Evolutionary conservation across 176 grass and related monocot genomes (phyloP), one percentile per base, ranked within the genome.

Genomic region (Oryza glaberrima): DNA sequence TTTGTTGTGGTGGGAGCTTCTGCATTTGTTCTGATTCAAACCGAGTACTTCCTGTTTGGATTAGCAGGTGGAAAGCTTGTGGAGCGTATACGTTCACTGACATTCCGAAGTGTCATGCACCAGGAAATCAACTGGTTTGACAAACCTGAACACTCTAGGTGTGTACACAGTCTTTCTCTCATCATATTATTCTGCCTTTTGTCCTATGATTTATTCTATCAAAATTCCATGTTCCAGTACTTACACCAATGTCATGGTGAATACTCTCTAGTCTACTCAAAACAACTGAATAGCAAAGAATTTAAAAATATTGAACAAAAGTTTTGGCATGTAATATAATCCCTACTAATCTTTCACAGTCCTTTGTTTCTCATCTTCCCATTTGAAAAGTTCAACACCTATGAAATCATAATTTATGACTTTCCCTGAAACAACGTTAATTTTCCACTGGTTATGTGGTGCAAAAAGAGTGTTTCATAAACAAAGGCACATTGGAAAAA

Each of bases 91-190:
- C 79, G 92, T 25, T 94, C 90, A 28, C 28, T 76, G 44, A 84
- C 90, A 73, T 97, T 97, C 48, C 76, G 19, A 71, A 88, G 82
- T 66, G 66, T 93, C 46, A 88, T 97, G 69, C 81, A 89, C 70
- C 92, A 93, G 81, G 95, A 98, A 12, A 98, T 94, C 22, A 88
- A 87, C 47, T 95, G 92, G 95, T 98, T 95, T 73, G 95, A 98
- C 79, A 92, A 90, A 46, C 95, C 90, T 82, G 45, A 87, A 81
- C 91, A 97, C 90, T 97, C 95, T 0, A 93, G 92, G 95, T 93
- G 3, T 22, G 77, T 49, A 43, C 38, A 38, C 20, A 70, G 7
- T 12, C n/a, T 66, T 65, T 68, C 30, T 45, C 3, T 41, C 11
- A 58, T 41, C 26, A 46, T 77, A 79, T 23, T 85, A 14, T 69